phyloP scores from a whole-genome alignment of 257 asterid species.

The Nicotiana undulata region DNA sequence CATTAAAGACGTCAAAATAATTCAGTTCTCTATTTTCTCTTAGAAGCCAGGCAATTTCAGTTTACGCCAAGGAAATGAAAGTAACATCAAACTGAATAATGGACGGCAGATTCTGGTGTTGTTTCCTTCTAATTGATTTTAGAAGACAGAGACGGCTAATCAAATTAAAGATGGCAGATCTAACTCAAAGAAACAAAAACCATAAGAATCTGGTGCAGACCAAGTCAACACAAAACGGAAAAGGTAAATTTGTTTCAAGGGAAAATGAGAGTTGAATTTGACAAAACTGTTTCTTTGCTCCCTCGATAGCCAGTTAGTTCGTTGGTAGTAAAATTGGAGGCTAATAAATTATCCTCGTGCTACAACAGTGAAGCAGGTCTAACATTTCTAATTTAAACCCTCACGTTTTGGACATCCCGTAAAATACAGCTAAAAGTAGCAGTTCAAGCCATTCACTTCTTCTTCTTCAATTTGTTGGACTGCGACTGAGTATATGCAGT shows the following conservation, averaged over 20 bases:
- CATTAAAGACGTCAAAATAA: too few relatives aligned
- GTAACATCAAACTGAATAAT: too few relatives aligned
- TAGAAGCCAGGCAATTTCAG: too few relatives aligned
- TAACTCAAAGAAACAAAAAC: neutral
- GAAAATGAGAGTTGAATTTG: constrained; percentile 7
- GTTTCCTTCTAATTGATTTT: too few relatives aligned
- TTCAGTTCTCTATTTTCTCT: too few relatives aligned
- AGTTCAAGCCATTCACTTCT: constrained; percentile 47
- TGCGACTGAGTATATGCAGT: constrained; percentile 68
- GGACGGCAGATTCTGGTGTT: too few relatives aligned
- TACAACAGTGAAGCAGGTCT: constrained; percentile 39
- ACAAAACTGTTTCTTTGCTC: constrained; percentile 45
- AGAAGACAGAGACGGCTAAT: neutral
- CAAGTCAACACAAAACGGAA: neutral
- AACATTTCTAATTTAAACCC: constrained; percentile 18
- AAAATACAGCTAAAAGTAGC: constrained; percentile 15
- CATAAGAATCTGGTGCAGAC: neutral
- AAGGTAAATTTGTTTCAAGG: neutral
- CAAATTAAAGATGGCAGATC: neutral
- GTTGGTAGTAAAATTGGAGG: constrained; percentile 6
- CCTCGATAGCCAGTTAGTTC: constrained; percentile 23
- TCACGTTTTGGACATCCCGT: constrained; percentile 14
- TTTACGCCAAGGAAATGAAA: too few relatives aligned
- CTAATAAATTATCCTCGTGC: constrained; percentile 28
- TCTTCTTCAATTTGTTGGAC: constrained; percentile 76